phyloP scores from a whole-genome alignment of 306 rosid species.

The Quercus agrifolia region DNA sequence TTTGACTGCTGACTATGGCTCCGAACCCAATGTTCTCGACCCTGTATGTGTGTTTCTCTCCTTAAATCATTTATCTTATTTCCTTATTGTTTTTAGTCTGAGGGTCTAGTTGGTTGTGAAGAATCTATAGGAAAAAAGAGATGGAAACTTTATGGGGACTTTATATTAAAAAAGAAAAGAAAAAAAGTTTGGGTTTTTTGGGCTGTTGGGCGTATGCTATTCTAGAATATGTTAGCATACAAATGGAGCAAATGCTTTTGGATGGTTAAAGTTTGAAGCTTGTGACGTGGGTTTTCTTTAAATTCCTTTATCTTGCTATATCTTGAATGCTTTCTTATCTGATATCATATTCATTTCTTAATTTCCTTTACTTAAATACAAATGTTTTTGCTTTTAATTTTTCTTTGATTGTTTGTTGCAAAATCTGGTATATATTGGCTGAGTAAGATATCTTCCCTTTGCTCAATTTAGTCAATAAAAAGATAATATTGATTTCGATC shows the following conservation, averaged over 20 bases:
- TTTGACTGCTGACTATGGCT: conserved; percentile 84
- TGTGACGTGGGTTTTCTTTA: neutral
- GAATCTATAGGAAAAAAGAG: neutral
- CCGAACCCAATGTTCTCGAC: conserved; percentile 77
- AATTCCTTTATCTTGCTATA: neutral
- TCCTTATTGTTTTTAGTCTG: neutral
- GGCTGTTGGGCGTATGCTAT: neutral
- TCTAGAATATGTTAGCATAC: neutral
- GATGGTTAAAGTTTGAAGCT: conserved; percentile 5
- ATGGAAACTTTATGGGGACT: neutral
- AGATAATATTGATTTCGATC: neutral
- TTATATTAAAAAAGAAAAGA: neutral
- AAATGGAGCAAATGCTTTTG: neutral
- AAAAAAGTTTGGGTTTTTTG: neutral
- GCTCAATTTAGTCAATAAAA: neutral
- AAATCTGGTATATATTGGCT: neutral
- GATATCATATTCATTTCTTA: neutral
- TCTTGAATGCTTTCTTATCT: neutral
- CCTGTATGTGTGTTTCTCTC: conserved; percentile 47
- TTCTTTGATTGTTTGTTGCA: neutral
- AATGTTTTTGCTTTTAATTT: too few relatives aligned
- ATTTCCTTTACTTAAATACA: neutral
- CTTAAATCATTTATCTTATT: neutral
- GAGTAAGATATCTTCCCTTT: neutral
- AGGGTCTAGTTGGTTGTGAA: neutral